Evolutionary conservation across 164 flowering plant genomes (phyloP), one percentile per base, ranked within the genome.

Genomic region (Litsea cubeba): DNA sequence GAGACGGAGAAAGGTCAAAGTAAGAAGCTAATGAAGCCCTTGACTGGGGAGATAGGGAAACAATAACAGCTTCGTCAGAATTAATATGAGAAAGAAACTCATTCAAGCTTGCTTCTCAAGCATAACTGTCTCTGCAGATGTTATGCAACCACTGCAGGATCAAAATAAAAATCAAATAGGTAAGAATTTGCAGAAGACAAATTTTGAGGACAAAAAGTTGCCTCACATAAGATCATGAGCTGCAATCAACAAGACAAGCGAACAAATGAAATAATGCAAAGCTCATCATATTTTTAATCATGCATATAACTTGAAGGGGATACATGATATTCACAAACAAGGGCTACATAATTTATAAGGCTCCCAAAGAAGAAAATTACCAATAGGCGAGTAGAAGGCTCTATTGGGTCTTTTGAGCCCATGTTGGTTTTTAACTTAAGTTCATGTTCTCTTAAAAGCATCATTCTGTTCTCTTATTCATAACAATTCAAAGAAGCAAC

Each of bases 41-140:
- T 22, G 97, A 94, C 81, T 96, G 97, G 25, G 99, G 94, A 40
- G 99, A 94, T 18, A 96, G 65, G 8, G 97, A 94, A 58, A 96
- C 87, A 79, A 96, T 80, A 40, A 96, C 95, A 76, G 86, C 78
- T 73, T 85, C 86, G 35, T 93, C 94, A 72, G 82, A 81, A 40
- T 83, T 78, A 35, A 94, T 80, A 75, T 81, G 89, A n/a, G 91
- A 83, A 64, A 96, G 88, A 77, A 96, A 96, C 79, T 92, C 98
- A 68, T 91, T 97, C 84, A 87, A 80, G 72, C 94, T 94, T 81
- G 98, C 32, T 30, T 30, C 32, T 30, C 46, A 35, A 94, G 97
- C 98, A 94, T 90, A 60, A 94, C 91, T 0, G 94, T 90, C 86
- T 96, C 97, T 58, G 97, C 98, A 46, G 97, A 92, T 65, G 99